Base-by-base conservation (phyloP, 768 basidiomycete genomes). In the Kwoniella dejecticola region DNA sequence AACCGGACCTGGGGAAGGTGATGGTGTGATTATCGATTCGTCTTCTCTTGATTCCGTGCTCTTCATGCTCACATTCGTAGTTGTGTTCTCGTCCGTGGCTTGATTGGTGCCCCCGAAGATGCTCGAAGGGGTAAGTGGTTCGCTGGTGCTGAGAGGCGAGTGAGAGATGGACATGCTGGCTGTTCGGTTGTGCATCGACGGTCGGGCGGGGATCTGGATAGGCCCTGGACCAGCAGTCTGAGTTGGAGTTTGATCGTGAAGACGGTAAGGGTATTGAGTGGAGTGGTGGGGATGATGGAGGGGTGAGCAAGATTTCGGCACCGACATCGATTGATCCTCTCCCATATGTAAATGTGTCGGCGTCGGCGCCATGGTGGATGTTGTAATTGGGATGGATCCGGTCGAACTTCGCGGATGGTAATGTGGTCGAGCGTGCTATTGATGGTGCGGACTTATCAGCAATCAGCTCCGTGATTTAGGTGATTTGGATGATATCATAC, bases 381-480 rank as follows among this genome's bases (percentile, higher is more conserved):
- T n/a, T n/a, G n/a, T n/a, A 31, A 30, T 36, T n/a, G 60, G 60
- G 26, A 62, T 41, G 2, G 60, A 62, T 27, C 60, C 60, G 2
- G 52, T 62, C 19, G 60, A 62, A 27, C 27, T 26, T 21, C 60
- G 27, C 3, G 60, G 53, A 46, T 29, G 60, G 29, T 23, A 54
- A 47, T 62, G 60, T 54, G 60, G 60, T 47, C 60, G 38, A 26
- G 60, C 60, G 46, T 54, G 60, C 60, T 62, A 54, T 27, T 10
- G 41, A 17, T 29, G 54, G 33, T 24, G n/a, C n/a, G n/a, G 21
- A 33, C 21, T 17, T 30, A 31, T 31, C 33, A 36, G 33, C 33
- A 36, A 36, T 36, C 33, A 36, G 33, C 33, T 36, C 15, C 33
- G n/a, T n/a, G n/a, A n/a, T n/a, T n/a, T n/a, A n/a, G n/a, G n/a